phyloP scores from a whole-genome alignment of 495 filamentous ascomycete genomes.

The Aspergillus nidulans region DNA sequence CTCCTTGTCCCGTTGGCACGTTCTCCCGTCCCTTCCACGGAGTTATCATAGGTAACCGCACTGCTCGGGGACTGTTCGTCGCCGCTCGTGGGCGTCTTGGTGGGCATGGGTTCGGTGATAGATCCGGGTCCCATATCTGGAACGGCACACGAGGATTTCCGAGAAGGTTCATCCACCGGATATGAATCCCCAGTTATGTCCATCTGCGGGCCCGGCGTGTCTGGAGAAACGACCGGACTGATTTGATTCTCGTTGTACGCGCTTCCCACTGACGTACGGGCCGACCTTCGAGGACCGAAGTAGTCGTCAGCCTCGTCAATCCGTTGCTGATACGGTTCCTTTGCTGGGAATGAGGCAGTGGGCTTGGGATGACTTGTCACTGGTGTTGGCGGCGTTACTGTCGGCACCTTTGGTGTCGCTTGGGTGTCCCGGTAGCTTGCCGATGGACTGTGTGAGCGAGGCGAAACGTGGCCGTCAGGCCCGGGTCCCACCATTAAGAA shows the following conservation, averaged over 20 bases:
- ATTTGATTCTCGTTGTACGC: slow-evolving; percentile 37
- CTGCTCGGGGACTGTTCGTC: slow-evolving; percentile 5
- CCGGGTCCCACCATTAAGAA: slow-evolving; percentile 21
- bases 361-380: background rate
- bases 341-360: slow-evolving; percentile 5
- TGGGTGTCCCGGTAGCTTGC: slow-evolving; percentile 7
- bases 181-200: slow-evolving; percentile 34
- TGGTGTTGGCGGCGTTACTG: background rate
- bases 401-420: slow-evolving; percentile 3
- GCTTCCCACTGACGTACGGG: slow-evolving; percentile 18
- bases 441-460: slow-evolving; percentile 37
- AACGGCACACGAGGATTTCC: slow-evolving; percentile 36
- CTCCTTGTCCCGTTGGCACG: slow-evolving; percentile 31
- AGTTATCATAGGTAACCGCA: slow-evolving; percentile 15
- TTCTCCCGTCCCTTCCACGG: slow-evolving; percentile 21
- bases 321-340: slow-evolving; percentile 1
- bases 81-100: slow-evolving; percentile 1
- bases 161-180: slow-evolving; percentile 22
- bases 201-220: slow-evolving; percentile 38
- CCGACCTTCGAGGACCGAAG: slow-evolving; percentile 10
- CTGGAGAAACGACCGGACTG: slow-evolving; percentile 35
- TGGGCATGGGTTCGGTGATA: slow-evolving; percentile 19
- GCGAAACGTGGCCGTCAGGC: slow-evolving; percentile 29
- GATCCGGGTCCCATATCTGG: slow-evolving; percentile 31
- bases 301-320: slow-evolving; percentile 10